Base-by-base conservation (phyloP, 805 yeast genomes). In the Ogataea pini region DNA sequence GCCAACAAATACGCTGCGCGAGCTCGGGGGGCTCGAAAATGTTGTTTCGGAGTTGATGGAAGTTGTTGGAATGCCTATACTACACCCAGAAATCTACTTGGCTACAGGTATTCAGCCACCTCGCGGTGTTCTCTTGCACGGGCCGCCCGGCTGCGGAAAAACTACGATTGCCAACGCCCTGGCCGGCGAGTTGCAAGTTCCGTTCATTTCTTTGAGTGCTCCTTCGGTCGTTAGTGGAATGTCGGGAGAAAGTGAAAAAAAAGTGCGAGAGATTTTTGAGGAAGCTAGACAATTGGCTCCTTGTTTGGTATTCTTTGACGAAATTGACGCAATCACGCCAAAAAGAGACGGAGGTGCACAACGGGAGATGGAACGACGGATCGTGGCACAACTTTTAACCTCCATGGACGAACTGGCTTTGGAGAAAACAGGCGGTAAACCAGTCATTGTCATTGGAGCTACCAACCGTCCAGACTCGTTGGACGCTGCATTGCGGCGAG, bases 101-200 rank as follows among this genome's bases (percentile, higher is more conserved):
- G 76, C 91, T 7, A 85, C 96, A 0, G 98, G 98, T 20, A 91
- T 91, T 12, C 96, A 89, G 56, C 97, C 97, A 14, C 96, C 98
- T 16, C 76, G 97, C 48, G 99, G 99, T 29, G 82, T 92, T n/a
- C 70, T 92, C 13, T 68, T 92, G 10, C 96, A 92, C 66, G 99
- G 99, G 0, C 99, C 99, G 0, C 99, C 98, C 1, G 99, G 99
- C 13, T 94, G 99, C 73, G 99, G 99, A 65, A 94, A 94, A 61
- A 94, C 99, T 0, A 85, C 96, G 36, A 83, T 94, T 46, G 99
- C 99, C 3, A 90, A 90, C 66, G 97, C 98, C 0, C 72, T 94
- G 18, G 99, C 99, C 1, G 96, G 96, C 24, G 96, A 92, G 62
- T 75, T 94, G 27, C 86, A 89, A 57, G 96, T 94, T 0, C 97